Conservation (phyloP, 169 alveolate species). For the Plasmodium gallinaceum region DNA sequence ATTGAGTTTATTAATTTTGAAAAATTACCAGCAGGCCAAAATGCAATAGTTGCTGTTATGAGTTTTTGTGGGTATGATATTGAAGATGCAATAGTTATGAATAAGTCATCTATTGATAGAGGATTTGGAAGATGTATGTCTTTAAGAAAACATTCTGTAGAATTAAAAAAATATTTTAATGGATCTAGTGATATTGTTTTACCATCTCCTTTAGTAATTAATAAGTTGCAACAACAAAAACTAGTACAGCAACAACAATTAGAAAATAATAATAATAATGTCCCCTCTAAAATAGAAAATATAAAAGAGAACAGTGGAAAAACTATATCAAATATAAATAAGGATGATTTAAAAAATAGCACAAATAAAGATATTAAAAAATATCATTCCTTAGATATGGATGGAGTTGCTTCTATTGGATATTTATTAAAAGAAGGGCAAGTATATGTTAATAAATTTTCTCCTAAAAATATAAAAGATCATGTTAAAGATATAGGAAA, state of each 20-base stretch:
- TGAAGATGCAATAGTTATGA: constrained; percentile 99
- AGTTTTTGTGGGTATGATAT: constrained; percentile 99
- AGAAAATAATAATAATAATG: neutral
- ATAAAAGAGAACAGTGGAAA: neutral
- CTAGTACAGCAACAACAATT: constrained; percentile 2
- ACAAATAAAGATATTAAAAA: constrained; percentile 41
- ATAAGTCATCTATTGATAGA: constrained; percentile 98
- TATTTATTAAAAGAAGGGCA: constrained; percentile 93
- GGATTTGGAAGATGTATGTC: constrained; percentile 97
- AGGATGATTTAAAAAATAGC: neutral
- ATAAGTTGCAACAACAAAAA: constrained; percentile 51
- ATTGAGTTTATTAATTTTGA: constrained; percentile 97
- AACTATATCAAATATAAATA: neutral
- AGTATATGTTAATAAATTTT: constrained; percentile 89
- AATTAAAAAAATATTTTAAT: constrained; percentile 85
- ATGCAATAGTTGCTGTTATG: constrained; percentile 99
- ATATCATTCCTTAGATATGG: constrained; percentile 89
- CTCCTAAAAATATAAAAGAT: constrained; percentile 88
- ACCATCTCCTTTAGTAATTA: constrained; percentile 62
- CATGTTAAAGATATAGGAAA: constrained; percentile 78
- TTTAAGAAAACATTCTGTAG: constrained; percentile 86
- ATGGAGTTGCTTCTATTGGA: constrained; percentile 96
- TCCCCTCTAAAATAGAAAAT: neutral
- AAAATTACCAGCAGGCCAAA: constrained; percentile 99
- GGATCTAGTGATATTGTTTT: constrained; percentile 85